phyloP scores from a whole-genome alignment of 306 rosid genomes.

The Castanea mollissima region DNA sequence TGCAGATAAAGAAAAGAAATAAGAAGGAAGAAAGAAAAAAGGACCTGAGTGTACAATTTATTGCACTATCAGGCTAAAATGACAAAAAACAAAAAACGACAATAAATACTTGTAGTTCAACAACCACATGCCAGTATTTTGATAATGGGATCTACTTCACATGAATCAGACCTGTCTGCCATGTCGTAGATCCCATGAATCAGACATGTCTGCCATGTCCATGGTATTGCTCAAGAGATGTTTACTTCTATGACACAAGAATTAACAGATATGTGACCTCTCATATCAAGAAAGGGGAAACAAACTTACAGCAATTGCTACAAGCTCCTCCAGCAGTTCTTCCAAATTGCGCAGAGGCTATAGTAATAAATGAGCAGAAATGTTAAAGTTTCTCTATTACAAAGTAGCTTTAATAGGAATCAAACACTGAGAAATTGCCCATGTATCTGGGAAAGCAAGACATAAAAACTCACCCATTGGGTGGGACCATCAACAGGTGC shows the following conservation, averaged over 20 bases:
- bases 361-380: slow-evolving; percentile 16
- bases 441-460: slow-evolving; percentile 7
- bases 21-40: background rate
- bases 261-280: background rate
- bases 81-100: background rate
- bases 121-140: background rate
- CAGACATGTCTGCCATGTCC: background rate
- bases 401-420: slow-evolving; percentile 8
- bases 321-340: slow-evolving; percentile 89
- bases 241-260: background rate
- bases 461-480: slow-evolving; percentile 75
- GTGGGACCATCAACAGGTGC: slow-evolving; percentile 99
- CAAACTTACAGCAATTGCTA: slow-evolving; percentile 87
- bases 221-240: background rate
- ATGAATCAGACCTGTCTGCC: background rate
- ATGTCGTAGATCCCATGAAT: background rate
- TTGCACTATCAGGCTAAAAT: background rate
- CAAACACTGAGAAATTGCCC: background rate
- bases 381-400: background rate
- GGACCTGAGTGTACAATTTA: background rate
- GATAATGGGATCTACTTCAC: background rate
- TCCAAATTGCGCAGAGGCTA: slow-evolving; percentile 93
- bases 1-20: background rate
- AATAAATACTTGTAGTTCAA: background rate
- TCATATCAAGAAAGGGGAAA: slow-evolving; percentile 2